A percentile compares a stretch with the other conserved stretches of the same genome.
Evolutionary conservation across 208 protist species (phyloP).

Genomic region (Trypanosoma vivax): DNA sequence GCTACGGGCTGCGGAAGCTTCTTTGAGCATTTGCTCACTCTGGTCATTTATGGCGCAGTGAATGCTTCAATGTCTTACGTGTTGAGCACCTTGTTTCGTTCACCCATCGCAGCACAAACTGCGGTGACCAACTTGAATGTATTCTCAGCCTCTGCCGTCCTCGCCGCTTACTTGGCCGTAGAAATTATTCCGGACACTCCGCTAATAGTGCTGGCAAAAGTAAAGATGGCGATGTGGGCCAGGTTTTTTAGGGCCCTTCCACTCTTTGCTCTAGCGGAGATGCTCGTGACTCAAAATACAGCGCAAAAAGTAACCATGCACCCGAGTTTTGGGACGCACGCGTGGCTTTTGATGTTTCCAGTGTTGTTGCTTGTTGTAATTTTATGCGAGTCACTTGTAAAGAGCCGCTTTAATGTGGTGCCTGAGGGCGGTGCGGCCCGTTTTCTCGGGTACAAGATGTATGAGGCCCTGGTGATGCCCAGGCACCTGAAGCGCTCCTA

Average conservation of each 20-base stretch:
- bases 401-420: no score
- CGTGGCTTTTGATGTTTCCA: no score
- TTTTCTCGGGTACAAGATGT: no score
- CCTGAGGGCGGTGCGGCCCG: no score
- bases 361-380: no score
- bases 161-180: conserved; percentile 8
- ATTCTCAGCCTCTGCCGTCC: conserved; percentile 15
- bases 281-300: conserved; percentile 3
- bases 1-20: background rate
- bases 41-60: conserved; percentile 15
- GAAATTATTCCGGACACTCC: conserved; percentile 12
- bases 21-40: background rate
- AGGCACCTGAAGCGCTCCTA: no score
- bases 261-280: conserved; percentile 7
- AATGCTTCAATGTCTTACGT: conserved; percentile 18
- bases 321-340: no score
- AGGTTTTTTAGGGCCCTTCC: conserved; percentile 16
- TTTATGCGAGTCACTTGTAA: no score
- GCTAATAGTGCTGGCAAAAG: background rate
- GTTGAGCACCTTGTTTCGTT: conserved; percentile 14
- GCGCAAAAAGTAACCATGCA: no score
- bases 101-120: conserved; percentile 12
- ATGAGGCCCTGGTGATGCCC: no score
- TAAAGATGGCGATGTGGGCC: conserved; percentile 9
- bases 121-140: conserved; percentile 9